Percentiles rank a stretch among this genome's conserved stretches.
phyloP scores from a whole-genome alignment of 352 stramenopile species.

The Chrysophaeum taylorii region DNA sequence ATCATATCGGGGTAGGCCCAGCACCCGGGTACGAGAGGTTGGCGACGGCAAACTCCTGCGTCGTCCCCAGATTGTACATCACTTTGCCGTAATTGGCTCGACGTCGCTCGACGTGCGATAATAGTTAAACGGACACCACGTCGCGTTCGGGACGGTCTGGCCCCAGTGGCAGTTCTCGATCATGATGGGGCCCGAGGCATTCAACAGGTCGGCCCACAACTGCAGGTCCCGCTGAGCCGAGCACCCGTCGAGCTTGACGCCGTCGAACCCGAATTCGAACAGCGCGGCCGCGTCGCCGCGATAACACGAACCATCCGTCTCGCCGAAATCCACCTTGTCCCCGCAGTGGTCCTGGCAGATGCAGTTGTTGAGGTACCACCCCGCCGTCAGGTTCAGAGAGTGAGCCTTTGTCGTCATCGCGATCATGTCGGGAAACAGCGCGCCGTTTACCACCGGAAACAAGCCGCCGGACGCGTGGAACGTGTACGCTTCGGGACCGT shows the following conservation, averaged over 20 bases:
- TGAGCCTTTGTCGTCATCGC: constrained; percentile 32
- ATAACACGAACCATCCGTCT: constrained; percentile 5
- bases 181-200: constrained; percentile 20
- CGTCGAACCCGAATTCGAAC: constrained; percentile 33
- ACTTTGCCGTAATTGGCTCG: constrained; percentile 13
- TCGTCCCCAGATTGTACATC: constrained; percentile 24
- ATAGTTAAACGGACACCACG: constrained; percentile 30
- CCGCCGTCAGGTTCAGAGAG: no score
- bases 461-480: no score
- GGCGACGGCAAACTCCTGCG: no score
- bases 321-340: constrained; percentile 25
- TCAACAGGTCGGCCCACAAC: constrained; percentile 27
- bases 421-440: constrained; percentile 22
- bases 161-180: constrained; percentile 40
- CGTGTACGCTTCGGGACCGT: constrained; percentile 8
- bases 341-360: constrained; percentile 32
- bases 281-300: constrained; percentile 30
- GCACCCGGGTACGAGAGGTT: constrained; percentile 35
- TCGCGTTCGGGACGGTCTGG: no score
- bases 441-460: no score
- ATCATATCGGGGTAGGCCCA: constrained; percentile 42
- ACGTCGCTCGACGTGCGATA: constrained; percentile 29
- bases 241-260: constrained; percentile 37
- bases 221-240: constrained; percentile 30
- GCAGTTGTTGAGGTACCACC: constrained; percentile 44